Conservation (phyloP, 208 protist genomes). For the Wallacemonas rigidus region DNA sequence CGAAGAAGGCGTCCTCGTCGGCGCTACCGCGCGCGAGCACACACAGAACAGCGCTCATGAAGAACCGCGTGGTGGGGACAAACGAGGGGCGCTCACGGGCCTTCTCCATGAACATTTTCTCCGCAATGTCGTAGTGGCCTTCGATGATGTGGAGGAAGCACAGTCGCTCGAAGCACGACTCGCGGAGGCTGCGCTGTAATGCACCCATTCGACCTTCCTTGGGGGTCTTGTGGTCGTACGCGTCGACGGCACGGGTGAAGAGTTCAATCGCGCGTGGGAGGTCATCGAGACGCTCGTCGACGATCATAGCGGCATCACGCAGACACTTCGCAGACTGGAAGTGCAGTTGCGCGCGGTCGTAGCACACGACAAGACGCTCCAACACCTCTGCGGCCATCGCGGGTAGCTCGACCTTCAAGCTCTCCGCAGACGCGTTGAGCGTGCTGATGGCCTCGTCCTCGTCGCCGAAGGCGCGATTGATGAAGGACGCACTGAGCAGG, state of each 20-base stretch:
- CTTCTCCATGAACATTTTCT: constrained; percentile 52
- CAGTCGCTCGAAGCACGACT: constrained; percentile 61
- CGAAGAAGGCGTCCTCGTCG: constrained; percentile 60
- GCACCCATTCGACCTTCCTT: constrained; percentile 3
- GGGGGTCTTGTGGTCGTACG: constrained; percentile 37
- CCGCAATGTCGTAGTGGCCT: constrained; percentile 48
- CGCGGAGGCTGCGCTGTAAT: constrained; percentile 45
- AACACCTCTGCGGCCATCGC: constrained; percentile 55
- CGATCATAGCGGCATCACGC: constrained; percentile 57
- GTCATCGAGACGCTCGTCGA: constrained; percentile 48
- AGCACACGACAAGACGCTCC: constrained; percentile 40
- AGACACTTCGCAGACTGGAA: constrained; percentile 75
- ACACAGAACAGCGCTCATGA: constrained; percentile 59
- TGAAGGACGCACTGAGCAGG: constrained; percentile 71
- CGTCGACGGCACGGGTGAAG: constrained; percentile 53
- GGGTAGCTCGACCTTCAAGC: constrained; percentile 57
- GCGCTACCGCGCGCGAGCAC: constrained; percentile 57
- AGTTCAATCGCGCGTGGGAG: constrained; percentile 43
- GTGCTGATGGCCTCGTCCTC: constrained; percentile 55
- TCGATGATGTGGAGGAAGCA: constrained; percentile 44
- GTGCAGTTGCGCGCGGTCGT: constrained; percentile 33
- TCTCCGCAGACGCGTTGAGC: constrained; percentile 53
- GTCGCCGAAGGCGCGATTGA: constrained; percentile 65
- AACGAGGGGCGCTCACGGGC: constrained; percentile 25
- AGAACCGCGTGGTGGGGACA: constrained; percentile 50